Percentiles rank a stretch among this genome's conserved stretches.
Conservation (phyloP, 371 early-diverging fungal genomes). For the Mycotypha africana region DNA sequence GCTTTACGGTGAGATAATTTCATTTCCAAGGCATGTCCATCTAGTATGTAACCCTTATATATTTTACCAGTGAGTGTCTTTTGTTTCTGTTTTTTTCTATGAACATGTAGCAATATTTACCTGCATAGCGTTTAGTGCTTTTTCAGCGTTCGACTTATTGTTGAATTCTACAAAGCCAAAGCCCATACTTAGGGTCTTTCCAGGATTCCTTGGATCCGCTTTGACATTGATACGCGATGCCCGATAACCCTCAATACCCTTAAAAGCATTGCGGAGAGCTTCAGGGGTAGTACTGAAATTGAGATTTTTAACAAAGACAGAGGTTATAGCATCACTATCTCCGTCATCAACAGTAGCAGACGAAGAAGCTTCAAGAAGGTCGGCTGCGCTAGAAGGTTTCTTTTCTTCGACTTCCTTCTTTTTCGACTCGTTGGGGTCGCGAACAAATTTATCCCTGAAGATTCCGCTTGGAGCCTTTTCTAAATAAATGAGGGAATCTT, state of each 20-base stretch:
- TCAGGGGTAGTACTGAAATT: slow-evolving; percentile 85
- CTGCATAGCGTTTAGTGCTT: slow-evolving; percentile 81
- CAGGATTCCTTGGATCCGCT: slow-evolving; percentile 73
- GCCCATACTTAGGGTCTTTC: slow-evolving; percentile 83
- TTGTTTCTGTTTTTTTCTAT: too few species aligned
- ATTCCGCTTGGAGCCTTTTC: slow-evolving; percentile 90
- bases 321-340: slow-evolving; percentile 54
- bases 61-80: too few species aligned
- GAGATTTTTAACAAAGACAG: slow-evolving; percentile 92
- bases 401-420: slow-evolving; percentile 20
- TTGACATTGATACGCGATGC: slow-evolving; percentile 76
- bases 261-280: slow-evolving; percentile 65
- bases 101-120: too few species aligned
- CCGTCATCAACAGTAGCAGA: slow-evolving; percentile 20
- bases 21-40: slow-evolving; percentile 81
- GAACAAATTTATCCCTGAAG: slow-evolving; percentile 65
- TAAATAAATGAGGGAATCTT: slow-evolving; percentile 85
- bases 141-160: slow-evolving; percentile 68
- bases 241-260: slow-evolving; percentile 65
- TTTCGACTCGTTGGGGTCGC: slow-evolving; percentile 9
- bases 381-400: slow-evolving; percentile 35
- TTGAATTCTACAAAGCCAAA: slow-evolving; percentile 96
- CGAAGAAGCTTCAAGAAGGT: slow-evolving; percentile 31
- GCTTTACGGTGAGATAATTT: slow-evolving; percentile 75
- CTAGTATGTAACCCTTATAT: slow-evolving; percentile 72